These are phyloP conservation scores for Scenedesmus sp. DNA, from an alignment of 163 green algal species.

Conservation along the genomic window DNA sequence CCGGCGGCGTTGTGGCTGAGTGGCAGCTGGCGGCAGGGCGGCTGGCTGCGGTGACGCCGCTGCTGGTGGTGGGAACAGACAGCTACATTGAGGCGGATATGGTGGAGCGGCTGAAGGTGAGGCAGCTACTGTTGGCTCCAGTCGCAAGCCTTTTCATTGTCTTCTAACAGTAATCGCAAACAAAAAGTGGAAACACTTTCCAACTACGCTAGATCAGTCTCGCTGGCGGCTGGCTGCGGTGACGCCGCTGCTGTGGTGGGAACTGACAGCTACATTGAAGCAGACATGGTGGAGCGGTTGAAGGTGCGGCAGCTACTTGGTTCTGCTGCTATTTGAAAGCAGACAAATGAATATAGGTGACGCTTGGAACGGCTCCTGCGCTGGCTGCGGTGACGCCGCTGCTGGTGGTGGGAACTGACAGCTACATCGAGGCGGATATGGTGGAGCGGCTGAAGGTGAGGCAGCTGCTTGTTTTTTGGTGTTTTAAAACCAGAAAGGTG, in stretches of 20 bases:
- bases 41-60: slow-evolving; percentile 71
- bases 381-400: slow-evolving; percentile 70
- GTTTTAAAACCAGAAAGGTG: no score
- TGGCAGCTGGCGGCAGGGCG: slow-evolving; percentile 65
- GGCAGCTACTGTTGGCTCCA: background rate
- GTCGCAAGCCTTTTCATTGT: background rate
- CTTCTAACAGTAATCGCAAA: no score
- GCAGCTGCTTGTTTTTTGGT: no score
- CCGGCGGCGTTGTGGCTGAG: slow-evolving; percentile 24
- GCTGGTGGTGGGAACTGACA: background rate
- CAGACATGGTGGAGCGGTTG: slow-evolving; percentile 68
- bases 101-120: slow-evolving; percentile 67
- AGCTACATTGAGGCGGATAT: slow-evolving; percentile 63
- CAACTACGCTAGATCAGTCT: no score
- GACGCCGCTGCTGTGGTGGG: slow-evolving; percentile 75
- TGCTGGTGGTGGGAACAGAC: slow-evolving; percentile 69
- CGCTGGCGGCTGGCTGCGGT: slow-evolving; percentile 63
- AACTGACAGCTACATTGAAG: slow-evolving; percentile 54
- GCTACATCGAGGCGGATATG: slow-evolving; percentile 32
- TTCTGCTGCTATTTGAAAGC: no score
- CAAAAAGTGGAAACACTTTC: no score
- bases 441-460: background rate
- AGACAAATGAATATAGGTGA: no score
- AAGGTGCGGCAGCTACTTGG: slow-evolving; percentile 49
- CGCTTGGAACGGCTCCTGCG: no score